phyloP scores from a whole-genome alignment of 1,139 yeast species.

The Yamadazyma oceani region DNA sequence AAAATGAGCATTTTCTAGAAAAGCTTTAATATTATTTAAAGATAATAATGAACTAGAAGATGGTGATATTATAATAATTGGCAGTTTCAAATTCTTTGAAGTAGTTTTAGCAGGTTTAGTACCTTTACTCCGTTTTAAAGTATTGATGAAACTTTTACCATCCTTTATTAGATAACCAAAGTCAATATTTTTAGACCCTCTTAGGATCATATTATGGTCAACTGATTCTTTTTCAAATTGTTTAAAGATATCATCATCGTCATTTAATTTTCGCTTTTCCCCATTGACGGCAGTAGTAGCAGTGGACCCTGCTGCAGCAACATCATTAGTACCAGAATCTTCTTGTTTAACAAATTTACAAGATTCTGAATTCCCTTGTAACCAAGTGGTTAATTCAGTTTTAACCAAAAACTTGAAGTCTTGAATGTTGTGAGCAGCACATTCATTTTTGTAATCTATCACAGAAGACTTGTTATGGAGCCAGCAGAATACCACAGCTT shows the following conservation, averaged over 20 bases:
- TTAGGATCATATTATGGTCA: constrained; percentile 77
- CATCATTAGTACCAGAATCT: too few species aligned
- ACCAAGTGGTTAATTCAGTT: constrained; percentile 80
- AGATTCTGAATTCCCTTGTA: constrained; percentile 62
- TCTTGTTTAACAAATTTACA: constrained; percentile 51
- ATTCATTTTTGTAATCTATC: constrained; percentile 77
- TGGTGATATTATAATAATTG: constrained; percentile 91
- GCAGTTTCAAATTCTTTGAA: constrained; percentile 54
- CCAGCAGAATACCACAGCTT: constrained; percentile 81
- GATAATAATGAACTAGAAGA: constrained; percentile 89
- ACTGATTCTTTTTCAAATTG: constrained; percentile 64
- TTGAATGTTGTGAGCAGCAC: constrained; percentile 62
- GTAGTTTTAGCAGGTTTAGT: constrained; percentile 17
- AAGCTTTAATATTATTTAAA: constrained; percentile 76
- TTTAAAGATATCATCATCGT: constrained; percentile 51
- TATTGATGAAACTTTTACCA: constrained; percentile 61
- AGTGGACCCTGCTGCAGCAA: too few species aligned
- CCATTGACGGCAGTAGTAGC: constrained; percentile 10
- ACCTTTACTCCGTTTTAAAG: constrained; percentile 45
- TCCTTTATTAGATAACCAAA: constrained; percentile 74
- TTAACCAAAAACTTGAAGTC: constrained; percentile 85
- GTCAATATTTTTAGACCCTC: constrained; percentile 75
- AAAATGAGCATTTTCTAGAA: constrained; percentile 76
- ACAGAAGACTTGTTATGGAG: constrained; percentile 69
- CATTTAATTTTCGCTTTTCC: constrained; percentile 29